A percentile compares a stretch with the other conserved stretches of the same genome.
These are phyloP conservation scores for Leishmania martiniquensis DNA, from an alignment of 208 protist species.

Conservation along the genomic window DNA sequence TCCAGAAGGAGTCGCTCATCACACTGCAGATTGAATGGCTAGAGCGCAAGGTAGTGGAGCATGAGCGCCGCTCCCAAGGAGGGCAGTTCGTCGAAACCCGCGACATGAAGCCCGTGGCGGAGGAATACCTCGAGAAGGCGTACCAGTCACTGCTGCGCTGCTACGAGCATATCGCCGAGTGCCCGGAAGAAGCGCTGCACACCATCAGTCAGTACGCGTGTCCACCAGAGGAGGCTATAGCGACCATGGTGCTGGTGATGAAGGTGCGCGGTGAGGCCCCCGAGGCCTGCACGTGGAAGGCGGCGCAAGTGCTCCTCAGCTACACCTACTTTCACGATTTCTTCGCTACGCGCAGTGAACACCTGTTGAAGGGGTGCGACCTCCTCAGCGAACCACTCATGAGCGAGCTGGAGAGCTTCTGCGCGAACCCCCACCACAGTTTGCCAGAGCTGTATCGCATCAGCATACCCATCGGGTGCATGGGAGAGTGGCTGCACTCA, in stretches of 20 bases:
- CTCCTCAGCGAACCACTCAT: conserved; percentile 43
- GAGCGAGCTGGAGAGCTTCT: conserved; percentile 64
- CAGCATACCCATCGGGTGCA: conserved; percentile 59
- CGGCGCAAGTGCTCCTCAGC: conserved; percentile 71
- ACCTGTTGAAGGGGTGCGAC: conserved; percentile 47
- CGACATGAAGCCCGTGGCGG: conserved; percentile 48
- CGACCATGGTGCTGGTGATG: conserved; percentile 72
- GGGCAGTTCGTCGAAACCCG: conserved; percentile 38
- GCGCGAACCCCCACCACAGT: conserved; percentile 45
- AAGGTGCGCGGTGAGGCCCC: conserved; percentile 48
- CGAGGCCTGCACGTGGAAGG: conserved; percentile 44
- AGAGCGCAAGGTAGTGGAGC: conserved; percentile 62
- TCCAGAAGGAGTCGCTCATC: conserved; percentile 42
- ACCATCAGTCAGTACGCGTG: conserved; percentile 64
- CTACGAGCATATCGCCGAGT: conserved; percentile 58
- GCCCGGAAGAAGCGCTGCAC: conserved; percentile 47
- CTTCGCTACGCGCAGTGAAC: conserved; percentile 66
- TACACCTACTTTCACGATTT: conserved; percentile 78
- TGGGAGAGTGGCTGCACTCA: conserved; percentile 68
- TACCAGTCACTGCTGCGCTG: conserved; percentile 40
- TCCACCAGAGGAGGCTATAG: conserved; percentile 63
- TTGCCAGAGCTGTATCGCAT: conserved; percentile 40
- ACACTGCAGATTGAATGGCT: conserved; percentile 61
- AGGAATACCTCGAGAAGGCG: conserved; percentile 42
- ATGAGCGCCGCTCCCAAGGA: conserved; percentile 47